Evolutionary conservation across 192 early-diverging fungal genomes (phyloP), one percentile per base, ranked within the genome.

Genomic region (Haplosporangium gracile): DNA sequence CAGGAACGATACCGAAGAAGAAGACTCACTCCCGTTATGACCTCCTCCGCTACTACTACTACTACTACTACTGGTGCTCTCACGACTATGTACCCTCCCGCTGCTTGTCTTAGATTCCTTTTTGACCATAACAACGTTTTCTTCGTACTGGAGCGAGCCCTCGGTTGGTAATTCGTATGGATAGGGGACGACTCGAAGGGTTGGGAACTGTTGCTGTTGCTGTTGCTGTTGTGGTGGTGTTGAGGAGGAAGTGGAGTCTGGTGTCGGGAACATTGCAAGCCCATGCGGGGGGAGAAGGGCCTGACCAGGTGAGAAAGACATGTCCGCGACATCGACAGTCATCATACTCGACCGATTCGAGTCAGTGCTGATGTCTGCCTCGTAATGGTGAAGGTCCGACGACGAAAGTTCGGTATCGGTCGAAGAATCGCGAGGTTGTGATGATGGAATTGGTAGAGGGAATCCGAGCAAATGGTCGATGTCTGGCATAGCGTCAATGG

Each of bases 121-220:
- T 15, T 76, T 68, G 75, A 26, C 40, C 18, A 20, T 57, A 22
- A 2, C 36, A 15, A 13, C 13, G 38, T 26, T 45, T 40, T 53
- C 60, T 4, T 77, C 81, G 22, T 72, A 22, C 5, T 47, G 51
- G 11, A 72, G 26, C 22, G 70, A 60, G 15, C 60, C 71, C 6
- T 77, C 81, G 1, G 71, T 74, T 0, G 32, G 24, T 3, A 68
- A 16, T 16, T 82, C 81, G 20, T 38, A 82, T 0, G 81, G 81
- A n/a, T 76, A 82, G 8, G 81, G 81, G 22, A 82, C 80, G 34
- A 74, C 32, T 47, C 55, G 45, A 24, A 68, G 26, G 3, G 13
- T 53, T 32, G 76, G 29, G 20, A 2, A 36, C 39, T 71, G 70
- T n/a, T n/a, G 51, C 5, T 45, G 26, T 32, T 65, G 60, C 10